phyloP scores from a whole-genome alignment of 2,329 filamentous ascomycete species.

The Acrocalymma vagum region DNA sequence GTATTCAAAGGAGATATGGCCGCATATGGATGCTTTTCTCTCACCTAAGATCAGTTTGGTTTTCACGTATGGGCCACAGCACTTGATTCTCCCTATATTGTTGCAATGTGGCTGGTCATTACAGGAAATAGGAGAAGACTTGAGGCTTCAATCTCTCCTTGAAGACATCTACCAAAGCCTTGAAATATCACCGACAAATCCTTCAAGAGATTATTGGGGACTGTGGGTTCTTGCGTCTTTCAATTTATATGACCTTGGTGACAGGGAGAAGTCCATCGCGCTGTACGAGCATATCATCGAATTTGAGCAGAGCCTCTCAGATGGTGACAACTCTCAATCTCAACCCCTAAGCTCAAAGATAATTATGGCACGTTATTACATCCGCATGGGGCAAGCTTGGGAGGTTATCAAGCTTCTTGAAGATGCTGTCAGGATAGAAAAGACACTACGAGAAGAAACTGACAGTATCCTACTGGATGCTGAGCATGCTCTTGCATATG shows the following conservation, averaged over 20 bases:
- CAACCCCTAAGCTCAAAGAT: no score
- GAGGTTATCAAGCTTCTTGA: no score
- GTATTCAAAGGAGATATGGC: conserved; percentile 13
- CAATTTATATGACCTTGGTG: conserved; percentile 7
- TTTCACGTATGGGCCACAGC: conserved; percentile 5
- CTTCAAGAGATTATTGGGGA: conserved; percentile 6
- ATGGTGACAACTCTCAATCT: no score
- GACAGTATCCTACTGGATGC: no score
- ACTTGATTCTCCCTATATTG: conserved; percentile 10
- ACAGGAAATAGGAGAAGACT: conserved; percentile 10
- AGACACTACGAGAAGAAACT: no score
- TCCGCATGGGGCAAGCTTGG: no score
- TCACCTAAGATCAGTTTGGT: conserved; percentile 2
- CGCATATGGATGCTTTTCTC: conserved; percentile 21
- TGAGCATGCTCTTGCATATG: no score
- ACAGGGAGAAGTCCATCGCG: conserved; percentile 6
- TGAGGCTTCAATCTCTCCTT: conserved; percentile 9
- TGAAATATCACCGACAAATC: conserved; percentile 8
- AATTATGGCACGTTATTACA: no score
- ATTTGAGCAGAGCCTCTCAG: no score
- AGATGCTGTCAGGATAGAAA: no score
- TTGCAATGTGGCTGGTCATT: conserved; percentile 16
- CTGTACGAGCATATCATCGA: no score
- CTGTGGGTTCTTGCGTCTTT: conserved; percentile 14
- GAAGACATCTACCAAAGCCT: conserved; percentile 9